Percentiles rank a stretch among this genome's conserved stretches.
phyloP scores from a whole-genome alignment of 768 basidiomycete species.

The Lepiota venenata region DNA sequence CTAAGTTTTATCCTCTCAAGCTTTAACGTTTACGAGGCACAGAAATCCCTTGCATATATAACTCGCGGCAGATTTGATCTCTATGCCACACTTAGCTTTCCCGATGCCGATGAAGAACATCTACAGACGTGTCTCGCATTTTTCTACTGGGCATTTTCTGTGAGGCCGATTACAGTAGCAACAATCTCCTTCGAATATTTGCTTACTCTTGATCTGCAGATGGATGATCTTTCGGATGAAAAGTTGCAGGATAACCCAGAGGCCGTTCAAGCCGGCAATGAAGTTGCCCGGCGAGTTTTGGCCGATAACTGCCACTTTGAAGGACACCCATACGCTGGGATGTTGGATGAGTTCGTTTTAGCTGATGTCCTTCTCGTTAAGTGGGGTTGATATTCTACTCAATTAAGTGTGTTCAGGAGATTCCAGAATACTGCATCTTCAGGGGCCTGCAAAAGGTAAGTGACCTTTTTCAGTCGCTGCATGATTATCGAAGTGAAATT shows the following conservation, averaged over 20 bases:
- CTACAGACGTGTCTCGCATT: conserved; percentile 23
- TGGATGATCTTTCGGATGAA: conserved; percentile 24
- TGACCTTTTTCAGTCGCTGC: too few relatives aligned
- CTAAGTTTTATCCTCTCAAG: background rate
- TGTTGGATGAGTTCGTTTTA: conserved; percentile 22
- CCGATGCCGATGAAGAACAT: conserved; percentile 18
- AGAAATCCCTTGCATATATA: conserved; percentile 10
- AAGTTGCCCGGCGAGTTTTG: conserved; percentile 14
- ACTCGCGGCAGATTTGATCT: conserved; percentile 17
- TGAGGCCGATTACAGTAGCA: too few relatives aligned
- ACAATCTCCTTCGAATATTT: too few relatives aligned
- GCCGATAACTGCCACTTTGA: background rate
- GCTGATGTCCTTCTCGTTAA: too few relatives aligned
- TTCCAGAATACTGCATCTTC: too few relatives aligned
- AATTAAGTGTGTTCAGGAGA: background rate
- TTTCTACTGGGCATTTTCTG: conserved; percentile 23
- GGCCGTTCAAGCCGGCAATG: conserved; percentile 14
- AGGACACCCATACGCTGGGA: conserved; percentile 16
- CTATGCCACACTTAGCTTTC: conserved; percentile 19
- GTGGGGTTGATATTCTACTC: too few relatives aligned
- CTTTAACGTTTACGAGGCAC: conserved; percentile 15
- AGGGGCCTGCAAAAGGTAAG: too few relatives aligned
- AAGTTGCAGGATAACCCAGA: conserved; percentile 20
- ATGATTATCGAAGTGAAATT: background rate
- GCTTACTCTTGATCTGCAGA: conserved; percentile 14